Evolutionary conservation across 2,329 filamentous ascomycete species (phyloP).

Genomic region (Ophiocordyceps unilateralis): DNA sequence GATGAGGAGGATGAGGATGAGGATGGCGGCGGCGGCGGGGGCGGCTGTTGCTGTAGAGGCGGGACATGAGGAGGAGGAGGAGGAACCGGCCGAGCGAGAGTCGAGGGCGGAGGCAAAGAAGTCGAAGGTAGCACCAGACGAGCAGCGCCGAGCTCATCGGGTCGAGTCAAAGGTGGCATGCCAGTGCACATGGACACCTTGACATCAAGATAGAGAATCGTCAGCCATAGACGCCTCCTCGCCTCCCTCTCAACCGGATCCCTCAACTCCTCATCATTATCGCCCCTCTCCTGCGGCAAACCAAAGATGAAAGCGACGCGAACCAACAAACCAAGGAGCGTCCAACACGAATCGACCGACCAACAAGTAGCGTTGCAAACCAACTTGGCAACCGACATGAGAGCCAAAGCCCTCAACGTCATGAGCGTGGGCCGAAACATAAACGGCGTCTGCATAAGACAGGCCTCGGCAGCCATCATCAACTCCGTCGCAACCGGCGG

Average conservation of each 20-base stretch:
- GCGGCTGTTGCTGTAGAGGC: neutral
- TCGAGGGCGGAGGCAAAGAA: neutral
- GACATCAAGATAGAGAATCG: slow-evolving; percentile 18
- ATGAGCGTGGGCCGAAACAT: slow-evolving; percentile 18
- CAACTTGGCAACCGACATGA: slow-evolving; percentile 19
- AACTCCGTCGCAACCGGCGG: slow-evolving; percentile 15
- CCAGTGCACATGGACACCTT: slow-evolving; percentile 18
- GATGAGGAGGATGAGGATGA: neutral
- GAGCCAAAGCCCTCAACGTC: slow-evolving; percentile 12
- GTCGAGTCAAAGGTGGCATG: slow-evolving; percentile 16
- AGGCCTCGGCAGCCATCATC: slow-evolving; percentile 19
- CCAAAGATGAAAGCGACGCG: slow-evolving; percentile 17
- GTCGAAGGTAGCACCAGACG: neutral
- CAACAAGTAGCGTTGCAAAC: slow-evolving; percentile 20
- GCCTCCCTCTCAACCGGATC: slow-evolving; percentile 11
- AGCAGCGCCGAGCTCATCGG: slow-evolving; percentile 11
- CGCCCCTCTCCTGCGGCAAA: slow-evolving; percentile 13
- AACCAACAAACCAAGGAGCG: slow-evolving; percentile 16
- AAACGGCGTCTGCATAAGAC: slow-evolving; percentile 19
- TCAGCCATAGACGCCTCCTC: slow-evolving; percentile 16
- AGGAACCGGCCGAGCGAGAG: neutral
- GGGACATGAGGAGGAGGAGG: neutral
- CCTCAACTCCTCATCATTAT: slow-evolving; percentile 8
- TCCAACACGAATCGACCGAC: slow-evolving; percentile 19
- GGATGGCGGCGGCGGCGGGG: neutral